Base-by-base conservation (phyloP, 2,329 filamentous ascomycete genomes). In the Aspergillus terreus region DNA sequence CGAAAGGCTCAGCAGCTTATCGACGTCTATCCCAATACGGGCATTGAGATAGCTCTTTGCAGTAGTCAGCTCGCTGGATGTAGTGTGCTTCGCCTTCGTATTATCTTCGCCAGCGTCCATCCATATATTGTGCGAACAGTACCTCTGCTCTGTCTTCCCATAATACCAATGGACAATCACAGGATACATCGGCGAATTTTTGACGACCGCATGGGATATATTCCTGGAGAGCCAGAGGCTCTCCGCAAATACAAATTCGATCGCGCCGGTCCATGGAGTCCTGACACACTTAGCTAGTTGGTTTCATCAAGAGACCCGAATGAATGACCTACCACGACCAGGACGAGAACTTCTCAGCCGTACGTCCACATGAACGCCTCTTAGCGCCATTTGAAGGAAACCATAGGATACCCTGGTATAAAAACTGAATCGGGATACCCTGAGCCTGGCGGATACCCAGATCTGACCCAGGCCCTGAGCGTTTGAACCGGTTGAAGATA, bases 231-330 rank as follows among this genome's bases (percentile, higher is more conserved):
- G 15, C 44, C 44, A 46, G 44, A 19, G 17, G 17, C 44, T 46
- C 19, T 46, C 44, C 6, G 44, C 44, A 32, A 33, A 46, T 10
- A 46, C 27, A 12, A 46, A 46, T 15, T 46, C 44, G 15, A 38
- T 36, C 3, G 44, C 27, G n/a, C 44, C 44, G 7, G 32, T 46
- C 25, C 27, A 46, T 15, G 27, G 27, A 10, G 32, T 32, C 44
- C 44, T 35, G n/a, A 10, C 10, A 12, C 2, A 12, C n/a, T 35
- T 9, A 12, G 33, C 2, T 12, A 2, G 7, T 35, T 4, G 2
- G 5, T 35, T 12, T 5, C 4, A 35, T 35, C 11, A 12, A 35
- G n/a, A n/a, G n/a, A 35, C n/a, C 2, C 11, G 33, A n/a, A 12
- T 35, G 10, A 12, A 12, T 12, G n/a, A 12, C 33, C 11, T 35